These are phyloP conservation scores for Verticillium tricorpus DNA, from an alignment of 2,329 filamentous ascomycete genomes.

Conservation along the genomic window DNA sequence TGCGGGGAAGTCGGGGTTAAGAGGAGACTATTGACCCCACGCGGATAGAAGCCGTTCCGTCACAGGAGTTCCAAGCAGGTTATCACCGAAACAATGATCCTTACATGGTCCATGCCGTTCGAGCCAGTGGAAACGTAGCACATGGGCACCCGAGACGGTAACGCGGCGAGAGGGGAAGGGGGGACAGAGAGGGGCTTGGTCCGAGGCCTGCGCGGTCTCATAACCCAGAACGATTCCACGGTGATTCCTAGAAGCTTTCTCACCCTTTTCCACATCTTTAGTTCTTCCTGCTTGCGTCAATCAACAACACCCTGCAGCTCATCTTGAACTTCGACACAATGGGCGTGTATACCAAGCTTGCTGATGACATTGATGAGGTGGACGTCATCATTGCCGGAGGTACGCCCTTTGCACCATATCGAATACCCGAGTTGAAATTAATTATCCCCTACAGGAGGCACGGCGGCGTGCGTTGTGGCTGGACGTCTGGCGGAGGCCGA, in stretches of 20 bases:
- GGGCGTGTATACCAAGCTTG: constrained; percentile 18
- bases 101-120: background rate
- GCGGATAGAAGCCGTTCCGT: background rate
- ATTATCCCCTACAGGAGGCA: constrained; percentile 28
- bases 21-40: background rate
- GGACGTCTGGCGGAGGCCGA: constrained; percentile 44
- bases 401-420: constrained; percentile 12
- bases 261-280: background rate
- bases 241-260: background rate
- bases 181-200: background rate
- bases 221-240: background rate
- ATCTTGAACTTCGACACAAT: constrained; percentile 12
- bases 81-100: background rate
- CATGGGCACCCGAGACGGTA: background rate
- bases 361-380: constrained; percentile 34
- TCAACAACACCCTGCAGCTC: too few relatives aligned
- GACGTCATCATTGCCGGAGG: constrained; percentile 48
- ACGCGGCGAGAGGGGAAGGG: background rate
- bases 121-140: background rate
- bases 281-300: background rate
- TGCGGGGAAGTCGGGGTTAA: constrained; percentile 1
- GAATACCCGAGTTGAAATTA: too few relatives aligned
- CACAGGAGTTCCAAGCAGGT: background rate
- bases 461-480: constrained; percentile 43
- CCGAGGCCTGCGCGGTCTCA: background rate